A percentile compares a stretch with the other conserved stretches of the same genome.
These are phyloP conservation scores for Ananas comosus DNA, from an alignment of 176 grass and related monocot genomes.

Conservation along the genomic window DNA sequence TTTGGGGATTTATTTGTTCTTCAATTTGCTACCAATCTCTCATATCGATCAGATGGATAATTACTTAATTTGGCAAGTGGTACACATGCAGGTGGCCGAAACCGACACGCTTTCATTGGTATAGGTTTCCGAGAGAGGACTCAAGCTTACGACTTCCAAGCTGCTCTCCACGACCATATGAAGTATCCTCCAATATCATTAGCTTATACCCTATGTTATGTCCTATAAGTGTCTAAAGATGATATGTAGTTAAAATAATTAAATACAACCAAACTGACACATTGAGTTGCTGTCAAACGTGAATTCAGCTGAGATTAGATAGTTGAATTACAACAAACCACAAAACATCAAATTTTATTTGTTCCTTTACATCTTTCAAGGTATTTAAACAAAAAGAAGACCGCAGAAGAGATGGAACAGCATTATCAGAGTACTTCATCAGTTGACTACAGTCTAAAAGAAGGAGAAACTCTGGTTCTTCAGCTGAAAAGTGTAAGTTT, in stretches of 20 bases:
- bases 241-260: slow-evolving; percentile 1
- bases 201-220: not conserved
- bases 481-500: slow-evolving; percentile 88
- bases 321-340: not conserved
- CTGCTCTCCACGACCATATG: slow-evolving; percentile 97
- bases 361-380: slow-evolving; percentile 48
- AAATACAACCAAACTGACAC: slow-evolving; percentile 2
- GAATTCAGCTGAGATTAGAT: not conserved
- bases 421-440: slow-evolving; percentile 80
- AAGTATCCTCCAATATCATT: slow-evolving; percentile 61
- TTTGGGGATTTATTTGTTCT: too few species aligned
- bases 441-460: slow-evolving; percentile 97
- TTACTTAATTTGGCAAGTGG: not conserved
- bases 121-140: slow-evolving; percentile 96
- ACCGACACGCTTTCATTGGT: slow-evolving; percentile 90
- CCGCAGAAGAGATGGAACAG: slow-evolving; percentile 97
- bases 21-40: too few species aligned
- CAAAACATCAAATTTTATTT: slow-evolving; percentile 16
- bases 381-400: slow-evolving; percentile 96
- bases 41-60: not conserved
- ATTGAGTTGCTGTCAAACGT: too few species aligned
- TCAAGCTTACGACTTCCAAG: slow-evolving; percentile 99
- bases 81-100: slow-evolving; percentile 56
- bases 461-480: slow-evolving; percentile 97
- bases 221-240: not conserved